Evolutionary conservation across 2,329 filamentous ascomycete species (phyloP), one percentile per base, ranked within the genome.

Genomic region (Dothideomycetes sp.): DNA sequence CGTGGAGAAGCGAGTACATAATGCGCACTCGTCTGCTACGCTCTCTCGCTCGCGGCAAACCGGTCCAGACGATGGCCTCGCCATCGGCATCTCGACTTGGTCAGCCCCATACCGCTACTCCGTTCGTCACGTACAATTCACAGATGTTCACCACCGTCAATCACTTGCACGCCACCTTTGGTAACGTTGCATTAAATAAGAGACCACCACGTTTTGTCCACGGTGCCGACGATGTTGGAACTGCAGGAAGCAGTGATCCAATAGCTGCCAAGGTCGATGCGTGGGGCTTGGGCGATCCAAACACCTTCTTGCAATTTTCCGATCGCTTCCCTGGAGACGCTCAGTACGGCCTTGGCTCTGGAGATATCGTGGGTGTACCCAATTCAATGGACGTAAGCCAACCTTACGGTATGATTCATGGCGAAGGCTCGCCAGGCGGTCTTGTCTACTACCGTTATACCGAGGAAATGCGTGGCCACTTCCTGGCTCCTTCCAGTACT

Each of bases 1-100:
- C 88, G 7, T 96, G 91, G 89, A 77, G 89, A 51, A 95, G 85
- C 61, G 91, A 98, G 61, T 98, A 96, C 55, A 82, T 96, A 33
- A 65, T 94, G 43, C 76, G 91, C 33, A 95, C 87, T 2, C 76
- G 85, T 33, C 73, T 96, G 37, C 66, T 96, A 38, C 77, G 87
- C 31, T 91, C 84, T 47, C 68, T 96, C 43, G 74, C 74, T 33
- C 79, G 85, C 45, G 91, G 89, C 36, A 94, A 88, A 56, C 86
- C 89, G 18, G 58, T 65, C 11, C 72, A 80, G 25, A 65, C 68
- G 8, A 58, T 70, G 20, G 62, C 68, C 33, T 63, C 69, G 53
- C 57, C 74, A 42, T 74, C 76, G 9, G 63, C 73, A 5, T 60
- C 69, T 15, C 68, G 74, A 16, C 61, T 67, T 20, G 64, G 64